A percentile compares a stretch with the other conserved stretches of the same genome.
These are phyloP conservation scores for Globisporangium spiculum DNA, from an alignment of 352 stramenopile species.

Conservation along the genomic window DNA sequence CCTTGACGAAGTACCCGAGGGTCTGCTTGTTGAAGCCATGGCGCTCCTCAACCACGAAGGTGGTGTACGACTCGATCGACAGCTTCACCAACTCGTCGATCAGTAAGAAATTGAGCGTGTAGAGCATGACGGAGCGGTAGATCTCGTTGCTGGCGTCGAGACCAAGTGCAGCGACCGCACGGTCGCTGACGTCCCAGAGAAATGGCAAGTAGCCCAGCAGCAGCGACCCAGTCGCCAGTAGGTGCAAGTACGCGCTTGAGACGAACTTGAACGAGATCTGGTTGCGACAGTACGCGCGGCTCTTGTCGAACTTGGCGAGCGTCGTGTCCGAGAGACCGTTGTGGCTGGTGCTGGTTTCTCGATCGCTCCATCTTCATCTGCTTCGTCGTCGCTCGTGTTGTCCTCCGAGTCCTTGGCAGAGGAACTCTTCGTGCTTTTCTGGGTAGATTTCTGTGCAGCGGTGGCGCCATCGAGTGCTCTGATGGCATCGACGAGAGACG, in stretches of 20 bases:
- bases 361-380: too few species aligned
- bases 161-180: conserved; percentile 47
- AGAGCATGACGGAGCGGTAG: conserved; percentile 67
- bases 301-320: conserved; percentile 90
- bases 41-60: conserved; percentile 94
- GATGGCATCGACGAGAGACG: conserved; percentile 48
- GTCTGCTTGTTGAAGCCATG: conserved; percentile 99
- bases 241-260: conserved; percentile 76
- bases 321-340: conserved; percentile 59
- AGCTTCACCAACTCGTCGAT: conserved; percentile 51
- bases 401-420: conserved; percentile 17
- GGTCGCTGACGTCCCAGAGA: conserved; percentile 86
- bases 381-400: conserved; percentile 13
- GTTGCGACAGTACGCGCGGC: conserved; percentile 93
- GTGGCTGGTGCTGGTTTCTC: conserved; percentile 10
- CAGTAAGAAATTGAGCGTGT: conserved; percentile 50
- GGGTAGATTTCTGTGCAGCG: conserved; percentile 20
- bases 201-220: conserved; percentile 92
- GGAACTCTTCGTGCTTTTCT: conserved; percentile 23
- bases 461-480: conserved; percentile 30
- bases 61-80: conserved; percentile 87
- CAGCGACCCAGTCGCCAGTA: conserved; percentile 85
- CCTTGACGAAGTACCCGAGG: conserved; percentile 90
- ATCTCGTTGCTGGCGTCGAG: conserved; percentile 78
- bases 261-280: conserved; percentile 96